phyloP scores from a whole-genome alignment of 2,329 filamentous ascomycete species.

The Aspergillus candidus region DNA sequence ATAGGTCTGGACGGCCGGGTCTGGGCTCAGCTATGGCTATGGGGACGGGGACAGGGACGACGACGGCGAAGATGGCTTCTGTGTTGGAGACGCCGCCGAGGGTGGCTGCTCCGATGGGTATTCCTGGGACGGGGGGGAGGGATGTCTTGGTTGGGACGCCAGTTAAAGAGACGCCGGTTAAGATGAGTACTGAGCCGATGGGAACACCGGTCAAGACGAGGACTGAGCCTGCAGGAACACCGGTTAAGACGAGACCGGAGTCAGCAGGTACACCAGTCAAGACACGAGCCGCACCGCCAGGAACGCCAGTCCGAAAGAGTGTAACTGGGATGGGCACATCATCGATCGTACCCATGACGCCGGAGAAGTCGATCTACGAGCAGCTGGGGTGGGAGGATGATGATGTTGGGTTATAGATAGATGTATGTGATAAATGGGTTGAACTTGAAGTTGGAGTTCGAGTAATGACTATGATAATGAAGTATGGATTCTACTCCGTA shows the following conservation, averaged over 20 bases:
- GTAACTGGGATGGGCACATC: too few relatives aligned
- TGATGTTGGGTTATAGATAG: slow-evolving; percentile 24
- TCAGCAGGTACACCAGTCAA: slow-evolving; percentile 31
- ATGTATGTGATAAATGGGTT: too few relatives aligned
- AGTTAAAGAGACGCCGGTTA: not conserved
- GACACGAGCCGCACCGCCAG: slow-evolving; percentile 17
- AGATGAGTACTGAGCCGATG: not conserved
- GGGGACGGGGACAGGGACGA: not conserved
- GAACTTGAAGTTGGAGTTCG: too few relatives aligned
- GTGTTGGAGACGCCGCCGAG: slow-evolving; percentile 29
- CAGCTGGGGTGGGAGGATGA: slow-evolving; percentile 42
- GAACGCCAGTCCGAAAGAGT: slow-evolving; percentile 26
- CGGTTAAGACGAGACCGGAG: too few relatives aligned
- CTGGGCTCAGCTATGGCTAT: not conserved
- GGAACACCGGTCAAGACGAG: too few relatives aligned
- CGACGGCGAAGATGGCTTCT: slow-evolving; percentile 13
- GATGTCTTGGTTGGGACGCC: not conserved
- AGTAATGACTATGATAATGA: too few relatives aligned
- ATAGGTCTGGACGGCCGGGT: slow-evolving; percentile 1
- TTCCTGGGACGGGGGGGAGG: not conserved
- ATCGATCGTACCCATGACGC: slow-evolving; percentile 22
- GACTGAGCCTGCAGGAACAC: too few relatives aligned
- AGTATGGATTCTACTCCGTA: too few relatives aligned
- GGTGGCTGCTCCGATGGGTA: slow-evolving; percentile 7
- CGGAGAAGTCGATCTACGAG: slow-evolving; percentile 38